A percentile compares a stretch with the other conserved stretches of the same genome.
Evolutionary conservation across 2,329 filamentous ascomycete species (phyloP).

Genomic region (Colletotrichum falcatum): DNA sequence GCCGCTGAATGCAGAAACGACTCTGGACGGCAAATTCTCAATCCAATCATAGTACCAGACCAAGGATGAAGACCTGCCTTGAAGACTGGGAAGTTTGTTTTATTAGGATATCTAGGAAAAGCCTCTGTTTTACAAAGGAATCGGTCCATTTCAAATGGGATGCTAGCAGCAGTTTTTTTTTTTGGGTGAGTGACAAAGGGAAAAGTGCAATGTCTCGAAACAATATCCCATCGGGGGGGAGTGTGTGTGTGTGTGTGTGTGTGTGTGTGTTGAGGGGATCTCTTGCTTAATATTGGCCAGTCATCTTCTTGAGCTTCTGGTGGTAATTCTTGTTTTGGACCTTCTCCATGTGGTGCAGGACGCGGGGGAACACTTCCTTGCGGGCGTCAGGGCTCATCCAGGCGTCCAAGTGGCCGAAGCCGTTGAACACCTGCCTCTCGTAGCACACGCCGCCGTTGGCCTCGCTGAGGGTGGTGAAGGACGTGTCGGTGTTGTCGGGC

Average conservation of each 20-base stretch:
- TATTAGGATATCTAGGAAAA: background rate
- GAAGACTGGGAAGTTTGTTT: background rate
- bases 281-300: background rate
- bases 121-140: background rate
- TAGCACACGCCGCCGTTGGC: constrained; percentile 44
- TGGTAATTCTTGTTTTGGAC: constrained; percentile 7
- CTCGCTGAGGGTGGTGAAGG: constrained; percentile 43
- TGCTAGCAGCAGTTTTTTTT: background rate
- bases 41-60: too few relatives aligned
- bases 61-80: too few relatives aligned
- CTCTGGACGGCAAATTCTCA: too few relatives aligned
- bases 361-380: constrained; percentile 43
- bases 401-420: constrained; percentile 45
- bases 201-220: background rate
- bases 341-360: constrained; percentile 32
- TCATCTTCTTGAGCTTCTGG: background rate
- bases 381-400: constrained; percentile 45
- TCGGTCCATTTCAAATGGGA: background rate
- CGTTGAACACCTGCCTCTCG: constrained; percentile 45
- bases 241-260: too few relatives aligned
- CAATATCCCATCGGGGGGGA: too few relatives aligned
- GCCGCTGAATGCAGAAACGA: too few relatives aligned
- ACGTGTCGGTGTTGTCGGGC: constrained; percentile 44
- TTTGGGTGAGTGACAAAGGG: background rate
- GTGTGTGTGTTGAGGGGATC: too few relatives aligned